phyloP scores from a whole-genome alignment of 1,284 basidiomycete species.

The Ceratobasidium sp. region DNA sequence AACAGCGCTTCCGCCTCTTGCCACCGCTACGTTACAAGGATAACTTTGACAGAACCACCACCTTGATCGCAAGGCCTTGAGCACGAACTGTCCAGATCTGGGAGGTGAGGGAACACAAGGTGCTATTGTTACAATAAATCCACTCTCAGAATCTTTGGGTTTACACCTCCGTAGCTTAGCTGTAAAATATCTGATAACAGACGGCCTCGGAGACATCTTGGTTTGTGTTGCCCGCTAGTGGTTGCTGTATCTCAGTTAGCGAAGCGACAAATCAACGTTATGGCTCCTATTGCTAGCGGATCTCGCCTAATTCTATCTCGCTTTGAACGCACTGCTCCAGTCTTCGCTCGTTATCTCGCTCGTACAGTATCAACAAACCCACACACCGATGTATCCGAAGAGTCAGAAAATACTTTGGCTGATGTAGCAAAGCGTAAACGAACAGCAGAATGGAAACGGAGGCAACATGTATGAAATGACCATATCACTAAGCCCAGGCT shows the following conservation, averaged over 20 bases:
- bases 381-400: conserved; percentile 25
- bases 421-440: conserved; percentile 53
- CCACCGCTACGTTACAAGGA: too few species aligned
- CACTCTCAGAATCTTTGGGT: too few species aligned
- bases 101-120: too few species aligned
- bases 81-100: too few species aligned
- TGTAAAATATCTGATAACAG: too few species aligned
- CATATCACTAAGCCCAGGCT: not conserved
- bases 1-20: too few species aligned
- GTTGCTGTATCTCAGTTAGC: not conserved
- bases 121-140: too few species aligned
- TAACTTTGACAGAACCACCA: too few species aligned
- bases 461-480: conserved; percentile 71
- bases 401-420: not conserved
- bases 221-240: not conserved
- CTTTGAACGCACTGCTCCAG: not conserved
- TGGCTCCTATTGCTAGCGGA: not conserved
- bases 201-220: not conserved
- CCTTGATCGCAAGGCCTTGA: too few species aligned
- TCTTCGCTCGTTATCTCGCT: conserved; percentile 1
- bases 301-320: not conserved
- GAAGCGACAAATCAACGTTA: not conserved
- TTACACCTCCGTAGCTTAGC: conserved; percentile 48
- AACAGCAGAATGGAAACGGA: conserved; percentile 81
- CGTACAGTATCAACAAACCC: conserved; percentile 15